phyloP scores from a whole-genome alignment of 345 rosid species.

The Lenwebbia sp. region DNA sequence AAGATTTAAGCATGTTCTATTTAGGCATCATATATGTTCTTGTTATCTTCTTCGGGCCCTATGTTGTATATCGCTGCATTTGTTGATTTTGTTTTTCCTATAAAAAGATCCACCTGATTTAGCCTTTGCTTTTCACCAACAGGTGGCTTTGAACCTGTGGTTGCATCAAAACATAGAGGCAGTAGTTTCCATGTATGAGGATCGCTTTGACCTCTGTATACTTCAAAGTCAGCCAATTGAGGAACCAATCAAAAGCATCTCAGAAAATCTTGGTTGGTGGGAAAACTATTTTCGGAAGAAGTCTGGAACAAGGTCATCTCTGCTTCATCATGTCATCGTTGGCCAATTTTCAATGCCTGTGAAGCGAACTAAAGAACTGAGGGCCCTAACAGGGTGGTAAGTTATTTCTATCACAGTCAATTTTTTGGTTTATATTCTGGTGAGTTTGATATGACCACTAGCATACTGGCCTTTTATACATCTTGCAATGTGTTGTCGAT shows the following conservation, averaged over 20 bases:
- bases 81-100: neutral
- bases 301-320: slow-evolving; percentile 18
- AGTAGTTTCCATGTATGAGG: slow-evolving; percentile 86
- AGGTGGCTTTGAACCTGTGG: slow-evolving; percentile 90
- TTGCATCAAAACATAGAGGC: slow-evolving; percentile 82
- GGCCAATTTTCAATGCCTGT: slow-evolving; percentile 52
- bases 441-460: neutral
- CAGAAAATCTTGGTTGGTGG: slow-evolving; percentile 57
- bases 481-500: neutral
- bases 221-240: slow-evolving; percentile 36
- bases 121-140: slow-evolving; percentile 4
- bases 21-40: neutral
- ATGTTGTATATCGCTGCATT: neutral
- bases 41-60: neutral
- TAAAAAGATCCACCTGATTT: neutral
- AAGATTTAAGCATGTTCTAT: neutral
- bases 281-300: slow-evolving; percentile 31
- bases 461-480: neutral
- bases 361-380: slow-evolving; percentile 75
- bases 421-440: neutral
- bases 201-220: slow-evolving; percentile 71
- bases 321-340: slow-evolving; percentile 33
- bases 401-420: slow-evolving; percentile 7
- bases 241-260: slow-evolving; percentile 19
- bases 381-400: slow-evolving; percentile 86